Evolutionary conservation across 108 stramenopile genomes (phyloP), one percentile per base, ranked within the genome.

Genomic region (Licmophora abbreviata): DNA sequence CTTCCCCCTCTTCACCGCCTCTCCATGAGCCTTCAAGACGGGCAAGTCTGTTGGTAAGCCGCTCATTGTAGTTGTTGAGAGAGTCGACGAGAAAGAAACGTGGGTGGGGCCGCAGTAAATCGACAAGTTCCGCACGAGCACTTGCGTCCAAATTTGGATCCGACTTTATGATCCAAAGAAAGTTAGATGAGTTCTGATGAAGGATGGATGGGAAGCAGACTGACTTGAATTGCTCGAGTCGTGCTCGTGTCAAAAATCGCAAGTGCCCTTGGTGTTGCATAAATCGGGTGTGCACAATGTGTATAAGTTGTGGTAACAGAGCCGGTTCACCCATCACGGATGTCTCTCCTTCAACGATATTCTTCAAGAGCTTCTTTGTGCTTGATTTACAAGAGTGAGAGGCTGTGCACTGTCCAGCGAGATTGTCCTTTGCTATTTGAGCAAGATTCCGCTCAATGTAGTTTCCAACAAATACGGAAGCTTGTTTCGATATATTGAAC

Each of bases 81-180:
- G 64, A 75, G 15, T 68, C 76, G 1, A 88, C 73, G 8, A 84
- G 54, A 36, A 56, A 75, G 33, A 69, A 46, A 37, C 79, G 28
- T 14, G 68, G 51, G 43, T 63, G 73, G 3, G 72, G 60, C 44
- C 47, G 37, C 4, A 85, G 58, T 4, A 71, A 40, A 14, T 73
- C 64, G 0, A 80, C 17, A 32, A 90, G 36, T 28, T 71, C 52
- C 4, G 68, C 27, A 30, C 64, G 37, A 31, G 85, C 44, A 9
- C 25, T 41, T 17, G 25, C 34, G 32, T 79, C 64, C 20, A 88
- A 48, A 29, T 72, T 32, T n/a, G 84, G 88, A 74, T 90, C 88
- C 4, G 77, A 70, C 41, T 90, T 83, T 44, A 90, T 83, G 23
- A 90, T 68, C 88, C 88, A 90, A 6, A 90, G 50, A 46, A 90